Evolutionary conservation across 768 basidiomycete genomes (phyloP), one percentile per base, ranked within the genome.

Genomic region (Pluteus cervinus): DNA sequence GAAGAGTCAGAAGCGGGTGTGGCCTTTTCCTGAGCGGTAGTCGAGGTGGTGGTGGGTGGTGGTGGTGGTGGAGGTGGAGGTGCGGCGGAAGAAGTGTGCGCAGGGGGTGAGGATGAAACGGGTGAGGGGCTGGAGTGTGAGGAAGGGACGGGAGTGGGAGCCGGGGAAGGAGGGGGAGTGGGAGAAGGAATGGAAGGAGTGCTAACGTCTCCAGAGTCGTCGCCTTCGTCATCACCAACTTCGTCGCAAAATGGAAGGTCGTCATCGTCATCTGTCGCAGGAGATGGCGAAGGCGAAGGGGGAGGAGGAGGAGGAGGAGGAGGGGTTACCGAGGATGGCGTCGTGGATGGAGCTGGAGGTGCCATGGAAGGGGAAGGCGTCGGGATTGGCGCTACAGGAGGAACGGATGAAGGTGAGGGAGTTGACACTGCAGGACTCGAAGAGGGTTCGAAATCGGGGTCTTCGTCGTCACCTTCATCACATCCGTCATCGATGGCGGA

Each of bases 341-440:
- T 24, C 23, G 47, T 42, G 24, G 33, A 17, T 7, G 54, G 40
- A 39, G 48, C 31, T 26, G 51, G 41, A 29, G 48, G 17, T 23
- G 42, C 41, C 10, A 40, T 39, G 14, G 48, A 20, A 34, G 49
- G 34, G 5, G 46, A 25, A 7, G 44, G 33, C 14, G 28, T 21
- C 4, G 50, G 37, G 16, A 38, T 22, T 6, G 36, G 34, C 18
- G 45, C 40, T 4, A 29, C 41, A 20, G 48, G 45, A 24, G n/a
- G n/a, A n/a, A n/a, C n/a, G n/a, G n/a, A n/a, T n/a, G n/a, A n/a
- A n/a, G n/a, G n/a, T n/a, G n/a, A n/a, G n/a, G n/a, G n/a, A n/a
- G n/a, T n/a, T n/a, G n/a, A n/a, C n/a, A n/a, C n/a, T n/a, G n/a
- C n/a, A n/a, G n/a, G n/a, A n/a, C n/a, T n/a, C n/a, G n/a, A n/a